Conservation (phyloP, 352 stramenopile species). For the Pythium myriotylum region DNA sequence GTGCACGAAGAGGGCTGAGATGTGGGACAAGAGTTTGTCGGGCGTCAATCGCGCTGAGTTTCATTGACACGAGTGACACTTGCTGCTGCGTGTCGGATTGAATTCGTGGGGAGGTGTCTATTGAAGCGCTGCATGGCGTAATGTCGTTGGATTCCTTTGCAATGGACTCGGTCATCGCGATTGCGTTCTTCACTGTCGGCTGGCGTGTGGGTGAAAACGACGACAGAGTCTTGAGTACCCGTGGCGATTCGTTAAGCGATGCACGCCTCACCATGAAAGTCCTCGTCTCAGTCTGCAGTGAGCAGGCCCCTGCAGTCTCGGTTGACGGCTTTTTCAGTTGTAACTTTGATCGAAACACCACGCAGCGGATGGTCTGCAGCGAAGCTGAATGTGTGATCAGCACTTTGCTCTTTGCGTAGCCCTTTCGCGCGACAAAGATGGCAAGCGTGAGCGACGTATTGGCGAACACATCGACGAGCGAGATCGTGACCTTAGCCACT, state of each 20-base stretch:
- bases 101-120: too few species aligned
- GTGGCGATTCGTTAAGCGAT: too few species aligned
- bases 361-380: constrained; percentile 39
- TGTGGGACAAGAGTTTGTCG: constrained; percentile 15
- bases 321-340: constrained; percentile 17
- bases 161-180: too few species aligned
- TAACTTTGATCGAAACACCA: constrained; percentile 36
- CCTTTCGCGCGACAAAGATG: constrained; percentile 36
- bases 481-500: constrained; percentile 28
- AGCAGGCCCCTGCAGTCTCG: too few species aligned
- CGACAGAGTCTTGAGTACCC: too few species aligned
- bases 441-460: constrained; percentile 44
- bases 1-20: background rate
- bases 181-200: too few species aligned
- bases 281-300: background rate
- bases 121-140: too few species aligned
- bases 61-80: constrained; percentile 37
- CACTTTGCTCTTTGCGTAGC: constrained; percentile 39
- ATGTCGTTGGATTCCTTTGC: too few species aligned
- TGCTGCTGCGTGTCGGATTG: too few species aligned
- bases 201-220: too few species aligned
- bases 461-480: constrained; percentile 41
- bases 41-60: constrained; percentile 30
- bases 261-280: background rate
- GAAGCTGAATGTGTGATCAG: constrained; percentile 26